Percentiles rank a stretch among this genome's conserved stretches.
These are phyloP conservation scores for Chalciporus sp. DNA, from an alignment of 1,284 basidiomycete genomes.

Conservation along the genomic window DNA sequence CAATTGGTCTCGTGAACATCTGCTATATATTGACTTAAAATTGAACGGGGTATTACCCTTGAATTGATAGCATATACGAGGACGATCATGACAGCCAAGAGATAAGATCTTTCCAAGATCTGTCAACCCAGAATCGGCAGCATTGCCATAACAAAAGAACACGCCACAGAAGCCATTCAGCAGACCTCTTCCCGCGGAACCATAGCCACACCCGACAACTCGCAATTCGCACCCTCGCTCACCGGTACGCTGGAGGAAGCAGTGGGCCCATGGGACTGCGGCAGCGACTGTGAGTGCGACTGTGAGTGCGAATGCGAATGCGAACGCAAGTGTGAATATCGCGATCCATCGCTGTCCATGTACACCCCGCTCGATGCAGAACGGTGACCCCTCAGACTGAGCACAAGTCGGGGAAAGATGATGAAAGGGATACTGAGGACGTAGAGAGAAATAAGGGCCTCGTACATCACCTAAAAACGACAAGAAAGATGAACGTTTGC, in stretches of 20 bases:
- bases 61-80: no score
- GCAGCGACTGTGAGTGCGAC: background rate
- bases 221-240: background rate
- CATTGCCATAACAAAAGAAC: no score
- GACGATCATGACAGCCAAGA: no score
- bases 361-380: background rate
- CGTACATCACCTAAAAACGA: background rate
- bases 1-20: no score
- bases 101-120: no score
- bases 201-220: background rate
- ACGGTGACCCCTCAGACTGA: constrained; percentile 4
- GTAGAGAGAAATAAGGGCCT: background rate
- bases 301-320: background rate
- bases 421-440: background rate
- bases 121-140: no score
- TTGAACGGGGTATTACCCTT: no score
- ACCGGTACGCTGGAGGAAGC: background rate
- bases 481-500: no score
- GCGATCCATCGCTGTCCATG: background rate
- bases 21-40: no score
- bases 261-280: background rate
- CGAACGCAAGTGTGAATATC: background rate
- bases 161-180: no score
- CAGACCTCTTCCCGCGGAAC: no score
- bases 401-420: constrained; percentile 9